Evolutionary conservation across 129 eudicot genomes (phyloP), one percentile per base, ranked within the genome.

Genomic region (Ambrosia trifida): DNA sequence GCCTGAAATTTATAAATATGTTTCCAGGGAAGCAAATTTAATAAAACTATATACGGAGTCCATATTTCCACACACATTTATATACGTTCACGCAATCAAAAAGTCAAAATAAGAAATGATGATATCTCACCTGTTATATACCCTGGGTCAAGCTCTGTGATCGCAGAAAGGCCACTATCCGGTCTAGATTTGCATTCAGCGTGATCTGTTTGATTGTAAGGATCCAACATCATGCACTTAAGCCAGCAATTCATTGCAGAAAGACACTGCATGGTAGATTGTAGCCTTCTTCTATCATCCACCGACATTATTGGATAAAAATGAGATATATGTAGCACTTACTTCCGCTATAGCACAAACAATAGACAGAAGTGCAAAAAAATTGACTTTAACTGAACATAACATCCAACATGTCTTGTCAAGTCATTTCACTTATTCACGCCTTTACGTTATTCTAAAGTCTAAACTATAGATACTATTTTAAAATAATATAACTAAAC

Each of bases 181-280:
- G 96, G 96, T 35, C 98, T 87, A 24, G 95, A 85, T 81, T 78
- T 93, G 90, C 98, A 93, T 57, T 89, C 90, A n/a, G 96, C 85
- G 66, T 93, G 89, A 82, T 93, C 98, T 62, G 98, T 87, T 81
- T 93, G 96, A 75, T 89, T 87, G 83, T 87, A 89, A 68, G 98
- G 96, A 68, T 93, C 98, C 50, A 93, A 72, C 80, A 87, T 51
- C 83, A 93, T 85, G 78, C 98, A 93, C 76, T 93, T 93, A 20
- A 93, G 91, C 98, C 98, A 93, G 81, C 98, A 93, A 80, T 93
- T 93, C 72, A 87, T 89, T 70, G 96, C 96, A 68, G 98, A 93
- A 75, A 93, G 91, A 80, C 92, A 87, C 98, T 89, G 96, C 85
- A 81, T 47, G 66, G 77, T 60, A 82, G 64, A 85, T 62, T 72